Conservation (phyloP, 2,329 filamentous ascomycete species). For the Penicillium capsulatum region DNA sequence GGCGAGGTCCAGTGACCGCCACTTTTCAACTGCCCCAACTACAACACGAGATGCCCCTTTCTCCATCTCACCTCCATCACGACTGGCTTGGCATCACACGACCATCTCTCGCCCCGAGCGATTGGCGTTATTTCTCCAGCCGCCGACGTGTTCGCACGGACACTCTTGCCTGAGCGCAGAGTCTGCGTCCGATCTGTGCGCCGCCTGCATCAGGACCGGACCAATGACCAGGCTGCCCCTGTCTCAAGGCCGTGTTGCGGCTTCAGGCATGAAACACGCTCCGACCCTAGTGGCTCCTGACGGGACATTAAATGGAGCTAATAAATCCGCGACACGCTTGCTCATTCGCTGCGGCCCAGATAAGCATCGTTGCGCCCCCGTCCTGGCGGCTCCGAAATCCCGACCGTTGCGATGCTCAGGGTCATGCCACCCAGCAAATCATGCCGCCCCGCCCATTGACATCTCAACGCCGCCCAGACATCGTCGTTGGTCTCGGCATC, state of each 20-base stretch:
- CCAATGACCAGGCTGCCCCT: too few relatives aligned
- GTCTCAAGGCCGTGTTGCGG: slow-evolving; percentile 7
- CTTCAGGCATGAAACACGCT: slow-evolving; percentile 15
- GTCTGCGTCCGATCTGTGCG: too few relatives aligned
- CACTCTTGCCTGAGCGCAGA: too few relatives aligned
- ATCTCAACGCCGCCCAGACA: slow-evolving; percentile 3
- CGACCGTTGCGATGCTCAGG: slow-evolving; percentile 11
- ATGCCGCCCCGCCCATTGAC: too few relatives aligned
- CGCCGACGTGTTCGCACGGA: too few relatives aligned
- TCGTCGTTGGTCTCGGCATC: neutral
- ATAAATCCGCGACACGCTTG: slow-evolving; percentile 18
- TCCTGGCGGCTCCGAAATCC: slow-evolving; percentile 1
- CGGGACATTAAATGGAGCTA: slow-evolving; percentile 16
- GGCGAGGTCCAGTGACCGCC: slow-evolving; percentile 11
- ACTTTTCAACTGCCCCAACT: slow-evolving; percentile 19
- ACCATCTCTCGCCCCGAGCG: too few relatives aligned
- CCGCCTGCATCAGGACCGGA: too few relatives aligned
- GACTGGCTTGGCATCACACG: slow-evolving; percentile 1
- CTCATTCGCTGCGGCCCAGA: slow-evolving; percentile 24
- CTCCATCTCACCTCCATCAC: neutral
- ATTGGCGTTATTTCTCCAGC: neutral
- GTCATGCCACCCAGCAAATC: too few relatives aligned
- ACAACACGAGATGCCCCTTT: neutral
- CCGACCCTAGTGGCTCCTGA: slow-evolving; percentile 7
- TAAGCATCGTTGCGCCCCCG: slow-evolving; percentile 29